Conservation (phyloP, 768 basidiomycete species). For the Lyophyllum semitale region DNA sequence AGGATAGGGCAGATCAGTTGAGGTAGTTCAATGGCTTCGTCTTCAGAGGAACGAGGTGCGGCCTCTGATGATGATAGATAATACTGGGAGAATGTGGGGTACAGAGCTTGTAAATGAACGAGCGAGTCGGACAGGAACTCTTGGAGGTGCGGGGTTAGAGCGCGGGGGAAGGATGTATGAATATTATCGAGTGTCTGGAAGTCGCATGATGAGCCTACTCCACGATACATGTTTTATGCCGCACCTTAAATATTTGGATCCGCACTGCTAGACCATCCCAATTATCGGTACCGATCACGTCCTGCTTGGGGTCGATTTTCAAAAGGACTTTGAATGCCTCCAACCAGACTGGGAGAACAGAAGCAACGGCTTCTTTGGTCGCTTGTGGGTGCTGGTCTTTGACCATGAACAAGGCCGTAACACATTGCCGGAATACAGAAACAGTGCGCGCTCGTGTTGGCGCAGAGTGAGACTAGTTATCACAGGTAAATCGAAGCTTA, state of each 20-base stretch:
- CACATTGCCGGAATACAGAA: conserved; percentile 87
- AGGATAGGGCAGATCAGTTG: conserved; percentile 78
- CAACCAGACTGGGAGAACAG: conserved; percentile 90
- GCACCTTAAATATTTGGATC: conserved; percentile 84
- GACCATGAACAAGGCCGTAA: conserved; percentile 90
- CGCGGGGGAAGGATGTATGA: conserved; percentile 79
- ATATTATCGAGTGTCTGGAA: conserved; percentile 77
- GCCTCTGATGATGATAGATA: conserved; percentile 60
- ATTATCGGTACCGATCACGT: conserved; percentile 55
- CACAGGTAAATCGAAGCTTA: not conserved
- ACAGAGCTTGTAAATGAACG: conserved; percentile 58
- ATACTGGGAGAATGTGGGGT: conserved; percentile 59
- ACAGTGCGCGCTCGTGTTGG: conserved; percentile 85
- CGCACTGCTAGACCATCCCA: conserved; percentile 86
- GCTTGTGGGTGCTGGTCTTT: conserved; percentile 89
- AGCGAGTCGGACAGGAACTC: conserved; percentile 62
- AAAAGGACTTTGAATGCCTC: conserved; percentile 84
- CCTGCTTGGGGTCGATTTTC: conserved; percentile 59
- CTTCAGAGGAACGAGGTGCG: conserved; percentile 70
- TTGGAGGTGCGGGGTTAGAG: conserved; percentile 62
- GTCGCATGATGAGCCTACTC: not conserved
- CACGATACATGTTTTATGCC: conserved; percentile 8
- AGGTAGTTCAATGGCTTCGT: conserved; percentile 72
- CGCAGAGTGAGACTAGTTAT: conserved; percentile 62
- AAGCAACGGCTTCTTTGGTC: conserved; percentile 78